Evolutionary conservation across 345 rosid species (phyloP).

Genomic region (Brassica incana): DNA sequence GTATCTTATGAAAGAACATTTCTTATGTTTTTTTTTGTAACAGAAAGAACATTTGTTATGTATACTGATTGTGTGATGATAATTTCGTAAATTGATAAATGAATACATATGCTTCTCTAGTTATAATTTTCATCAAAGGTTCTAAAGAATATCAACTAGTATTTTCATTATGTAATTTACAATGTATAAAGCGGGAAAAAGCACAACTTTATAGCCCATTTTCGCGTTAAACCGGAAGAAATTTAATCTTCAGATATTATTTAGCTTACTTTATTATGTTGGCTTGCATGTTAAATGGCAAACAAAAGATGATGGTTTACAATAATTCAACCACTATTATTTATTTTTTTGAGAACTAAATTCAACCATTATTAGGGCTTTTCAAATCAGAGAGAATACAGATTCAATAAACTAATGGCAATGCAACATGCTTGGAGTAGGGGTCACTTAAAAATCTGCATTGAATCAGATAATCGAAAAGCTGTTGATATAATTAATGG

Average conservation of each 20-base stretch:
- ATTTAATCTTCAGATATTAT: conserved; percentile 5
- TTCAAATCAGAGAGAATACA: neutral
- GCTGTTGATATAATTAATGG: too few relatives aligned
- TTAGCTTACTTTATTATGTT: conserved; percentile 17
- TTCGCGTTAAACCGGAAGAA: conserved; percentile 3
- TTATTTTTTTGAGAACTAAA: neutral
- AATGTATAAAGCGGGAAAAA: neutral
- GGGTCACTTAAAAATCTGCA: too few relatives aligned
- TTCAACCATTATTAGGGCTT: conserved; percentile 29
- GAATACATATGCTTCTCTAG: neutral
- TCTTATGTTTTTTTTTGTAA: neutral
- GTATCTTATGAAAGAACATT: neutral
- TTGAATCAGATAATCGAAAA: too few relatives aligned
- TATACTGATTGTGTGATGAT: neutral
- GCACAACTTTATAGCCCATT: conserved; percentile 12
- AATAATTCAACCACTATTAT: conserved; percentile 28
- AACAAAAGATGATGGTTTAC: conserved; percentile 34
- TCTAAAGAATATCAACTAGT: neutral
- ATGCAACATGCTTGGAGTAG: too few relatives aligned
- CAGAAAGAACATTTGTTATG: neutral
- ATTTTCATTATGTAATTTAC: neutral
- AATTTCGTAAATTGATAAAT: neutral
- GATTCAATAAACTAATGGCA: conserved; percentile 8
- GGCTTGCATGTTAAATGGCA: conserved; percentile 40
- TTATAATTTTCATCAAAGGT: neutral